Percentiles rank a stretch among this genome's conserved stretches.
Conservation (phyloP, 1,139 yeast species). For the Saccharomyces hybrid region DNA sequence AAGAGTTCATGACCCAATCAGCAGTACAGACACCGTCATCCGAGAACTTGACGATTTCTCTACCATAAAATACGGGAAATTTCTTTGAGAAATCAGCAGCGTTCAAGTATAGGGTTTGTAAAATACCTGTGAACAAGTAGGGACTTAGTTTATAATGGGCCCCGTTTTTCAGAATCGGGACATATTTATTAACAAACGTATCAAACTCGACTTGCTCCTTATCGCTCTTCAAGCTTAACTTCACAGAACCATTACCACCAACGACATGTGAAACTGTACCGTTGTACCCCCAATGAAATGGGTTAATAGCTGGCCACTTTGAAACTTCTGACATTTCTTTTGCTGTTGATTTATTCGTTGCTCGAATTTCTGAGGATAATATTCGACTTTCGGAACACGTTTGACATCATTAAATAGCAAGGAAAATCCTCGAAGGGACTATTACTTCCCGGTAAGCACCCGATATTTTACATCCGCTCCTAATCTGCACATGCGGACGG, state of each 20-base stretch:
- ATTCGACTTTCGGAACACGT: background rate
- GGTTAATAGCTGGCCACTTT: conserved; percentile 25
- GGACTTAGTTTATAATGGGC: conserved; percentile 54
- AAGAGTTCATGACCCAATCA: conserved; percentile 56
- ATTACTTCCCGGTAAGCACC: background rate
- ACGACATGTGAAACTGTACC: conserved; percentile 35
- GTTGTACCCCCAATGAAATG: conserved; percentile 36
- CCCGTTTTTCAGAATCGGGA: conserved; percentile 41
- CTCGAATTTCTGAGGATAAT: background rate
- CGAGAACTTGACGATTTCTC: conserved; percentile 53
- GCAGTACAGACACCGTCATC: conserved; percentile 68
- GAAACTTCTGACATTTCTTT: background rate
- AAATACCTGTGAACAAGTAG: conserved; percentile 57
- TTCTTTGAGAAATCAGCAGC: conserved; percentile 44
- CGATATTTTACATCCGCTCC: background rate
- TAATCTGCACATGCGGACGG: background rate
- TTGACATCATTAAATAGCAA: background rate
- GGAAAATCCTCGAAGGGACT: background rate
- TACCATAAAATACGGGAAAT: conserved; percentile 63
- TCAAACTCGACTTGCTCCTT: conserved; percentile 26
- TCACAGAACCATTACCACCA: conserved; percentile 33
- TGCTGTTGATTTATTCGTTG: conserved; percentile 1
- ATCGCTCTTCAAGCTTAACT: conserved; percentile 25
- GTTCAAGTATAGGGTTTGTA: conserved; percentile 67
- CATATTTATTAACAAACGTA: conserved; percentile 35